These are phyloP conservation scores for Herpetospermum pedunculosum DNA, from an alignment of 306 rosid genomes.

Conservation along the genomic window DNA sequence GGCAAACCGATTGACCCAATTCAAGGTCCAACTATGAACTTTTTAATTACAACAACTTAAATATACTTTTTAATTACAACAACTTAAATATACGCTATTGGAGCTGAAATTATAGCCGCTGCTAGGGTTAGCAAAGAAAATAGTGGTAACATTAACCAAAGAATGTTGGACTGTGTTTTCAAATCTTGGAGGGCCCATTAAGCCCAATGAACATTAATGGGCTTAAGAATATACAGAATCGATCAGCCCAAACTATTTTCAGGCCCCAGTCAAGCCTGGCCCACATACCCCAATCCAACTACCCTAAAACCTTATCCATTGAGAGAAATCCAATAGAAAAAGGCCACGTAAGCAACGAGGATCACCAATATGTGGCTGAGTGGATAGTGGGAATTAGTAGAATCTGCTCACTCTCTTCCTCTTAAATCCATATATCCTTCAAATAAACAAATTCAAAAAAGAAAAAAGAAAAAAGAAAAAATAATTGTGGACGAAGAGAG, in stretches of 20 bases:
- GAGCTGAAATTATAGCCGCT: too few relatives aligned
- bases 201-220: neutral
- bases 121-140: too few relatives aligned
- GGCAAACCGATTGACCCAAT: too few relatives aligned
- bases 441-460: neutral
- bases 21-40: too few relatives aligned
- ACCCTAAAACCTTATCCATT: conserved; percentile 46
- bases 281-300: neutral
- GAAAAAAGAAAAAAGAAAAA: neutral
- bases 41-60: too few relatives aligned
- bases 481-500: neutral
- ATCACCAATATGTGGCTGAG: conserved; percentile 29
- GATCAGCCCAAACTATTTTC: neutral
- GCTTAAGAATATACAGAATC: neutral
- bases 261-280: neutral
- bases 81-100: too few relatives aligned
- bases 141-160: too few relatives aligned
- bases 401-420: conserved; percentile 7
- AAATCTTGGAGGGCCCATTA: neutral
- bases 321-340: conserved; percentile 29
- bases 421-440: neutral
- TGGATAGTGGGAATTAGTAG: conserved; percentile 22
- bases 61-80: too few relatives aligned
- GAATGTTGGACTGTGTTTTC: too few relatives aligned
- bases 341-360: conserved; percentile 50